A percentile compares a stretch with the other conserved stretches of the same genome.
phyloP scores from a whole-genome alignment of 2,329 filamentous ascomycete species.

The Xylariaceae sp. region DNA sequence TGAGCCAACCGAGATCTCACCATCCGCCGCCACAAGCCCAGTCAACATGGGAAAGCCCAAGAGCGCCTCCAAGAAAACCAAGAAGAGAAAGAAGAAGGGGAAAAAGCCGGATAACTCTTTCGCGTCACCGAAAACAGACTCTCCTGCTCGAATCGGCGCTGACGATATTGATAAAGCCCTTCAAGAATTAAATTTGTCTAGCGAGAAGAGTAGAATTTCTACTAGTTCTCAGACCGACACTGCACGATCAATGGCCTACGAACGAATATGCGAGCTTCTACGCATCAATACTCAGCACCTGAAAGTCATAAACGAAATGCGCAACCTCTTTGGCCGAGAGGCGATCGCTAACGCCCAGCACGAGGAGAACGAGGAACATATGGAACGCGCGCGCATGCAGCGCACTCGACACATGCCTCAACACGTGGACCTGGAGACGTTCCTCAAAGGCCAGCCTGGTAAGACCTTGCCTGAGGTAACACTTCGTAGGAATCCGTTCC shows the following conservation, averaged over 20 bases:
- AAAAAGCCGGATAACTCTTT: conserved; percentile 29
- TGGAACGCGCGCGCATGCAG: conserved; percentile 37
- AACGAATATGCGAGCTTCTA: conserved; percentile 41
- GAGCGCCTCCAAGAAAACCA: conserved; percentile 36
- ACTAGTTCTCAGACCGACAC: conserved; percentile 7
- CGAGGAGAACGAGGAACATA: conserved; percentile 47
- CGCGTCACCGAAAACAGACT: conserved; percentile 14
- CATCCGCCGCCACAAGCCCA: conserved; percentile 15
- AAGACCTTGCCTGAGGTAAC: conserved; percentile 67
- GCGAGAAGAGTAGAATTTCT: conserved; percentile 17
- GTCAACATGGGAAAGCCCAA: conserved; percentile 16
- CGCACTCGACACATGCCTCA: conserved; percentile 38
- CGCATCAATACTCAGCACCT: conserved; percentile 63
- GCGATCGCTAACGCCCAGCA: conserved; percentile 52
- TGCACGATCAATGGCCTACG: conserved; percentile 25
- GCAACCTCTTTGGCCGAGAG: conserved; percentile 52
- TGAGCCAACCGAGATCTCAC: conserved; percentile 26
- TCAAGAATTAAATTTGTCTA: conserved; percentile 29
- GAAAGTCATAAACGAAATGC: conserved; percentile 90
- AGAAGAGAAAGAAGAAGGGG: conserved; percentile 36
- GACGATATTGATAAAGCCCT: conserved; percentile 57
- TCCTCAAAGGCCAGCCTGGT: conserved; percentile 51
- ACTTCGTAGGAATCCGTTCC: conserved; percentile 73
- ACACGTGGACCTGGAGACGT: conserved; percentile 56
- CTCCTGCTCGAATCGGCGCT: conserved; percentile 28